Base-by-base conservation (phyloP, 164 flowering plant species). In the Kalanchoe fedtschenkoi region DNA sequence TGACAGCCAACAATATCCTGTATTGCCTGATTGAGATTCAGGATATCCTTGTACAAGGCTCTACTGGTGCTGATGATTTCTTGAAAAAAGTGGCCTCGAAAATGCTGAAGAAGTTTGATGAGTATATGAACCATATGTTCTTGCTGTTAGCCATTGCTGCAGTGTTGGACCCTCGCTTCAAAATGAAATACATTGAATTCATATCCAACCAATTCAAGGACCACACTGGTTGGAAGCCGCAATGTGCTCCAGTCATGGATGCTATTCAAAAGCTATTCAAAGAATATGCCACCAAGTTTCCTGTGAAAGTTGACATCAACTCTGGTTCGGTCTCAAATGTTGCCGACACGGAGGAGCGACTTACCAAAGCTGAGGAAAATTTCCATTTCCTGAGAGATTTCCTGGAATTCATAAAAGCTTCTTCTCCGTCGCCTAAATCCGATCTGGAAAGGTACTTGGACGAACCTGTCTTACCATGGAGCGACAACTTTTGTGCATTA, bases 161-260 rank as follows among this genome's bases (percentile, higher is more conserved):
- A 34, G 37, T 64, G 1, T 0, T 69, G 59, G 71, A 69, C 64
- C 71, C 71, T 4, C 58, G 71, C 4, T 64, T 22, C 14, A 68
- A 68, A 33, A 33, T 68, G 64, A 64, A 46, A 42, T 63, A 59
- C 41, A 17, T 69, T 3, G 64, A 69, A 13, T 69, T 44, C 29
- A 34, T 28, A 24, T 64, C 54, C 10, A 32, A 3, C 15, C 43
- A 69, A 13, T 47, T n/a, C n/a, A n/a, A 22, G 35, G 60, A 34
- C 3, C 38, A 9, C 29, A 16, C 3, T 60, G 47, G 24, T 60
- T 58, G n/a, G 1, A 34, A 64, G 15, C 46, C 47, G 1, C 34
- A 26, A 19, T 26, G 47, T 4, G 3, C 35, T 16, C 1, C 56
- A 19, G 37, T 68, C 28, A 13, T 57, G 39, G 71, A 68, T 34